phyloP scores from a whole-genome alignment of 2,329 filamentous ascomycete genomes.

The Ophiostoma populinum region DNA sequence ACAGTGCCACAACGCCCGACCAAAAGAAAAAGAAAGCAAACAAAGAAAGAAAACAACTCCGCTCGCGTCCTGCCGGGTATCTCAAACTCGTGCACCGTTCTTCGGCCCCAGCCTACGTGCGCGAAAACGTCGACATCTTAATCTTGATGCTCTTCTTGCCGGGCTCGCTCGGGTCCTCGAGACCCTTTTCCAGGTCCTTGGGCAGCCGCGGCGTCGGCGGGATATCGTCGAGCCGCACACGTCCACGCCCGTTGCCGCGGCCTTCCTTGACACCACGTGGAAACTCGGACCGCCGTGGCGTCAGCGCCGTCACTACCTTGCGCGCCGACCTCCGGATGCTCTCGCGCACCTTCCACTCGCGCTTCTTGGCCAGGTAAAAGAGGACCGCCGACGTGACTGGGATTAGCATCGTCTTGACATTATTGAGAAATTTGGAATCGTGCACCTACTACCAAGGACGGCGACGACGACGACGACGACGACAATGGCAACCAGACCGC shows the following conservation, averaged over 20 bases:
- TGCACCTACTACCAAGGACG: slow-evolving; percentile 45
- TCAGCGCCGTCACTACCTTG: slow-evolving; percentile 42
- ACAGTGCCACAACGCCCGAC: no score
- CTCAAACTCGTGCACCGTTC: no score
- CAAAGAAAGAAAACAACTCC: background rate
- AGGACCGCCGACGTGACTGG: slow-evolving; percentile 47
- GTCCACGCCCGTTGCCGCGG: slow-evolving; percentile 20
- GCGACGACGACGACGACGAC: slow-evolving; percentile 50
- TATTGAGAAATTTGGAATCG: background rate
- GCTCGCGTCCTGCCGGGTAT: no score
- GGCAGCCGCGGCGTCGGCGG: slow-evolving; percentile 40
- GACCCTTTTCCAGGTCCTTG: slow-evolving; percentile 43
- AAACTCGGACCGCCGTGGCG: slow-evolving; percentile 44
- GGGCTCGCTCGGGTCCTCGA: slow-evolving; percentile 19
- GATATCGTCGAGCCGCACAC: slow-evolving; percentile 35
- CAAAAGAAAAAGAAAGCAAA: background rate
- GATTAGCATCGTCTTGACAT: no score
- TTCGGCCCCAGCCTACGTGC: slow-evolving; percentile 2
- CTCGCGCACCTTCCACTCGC: slow-evolving; percentile 64
- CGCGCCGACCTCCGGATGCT: slow-evolving; percentile 51
- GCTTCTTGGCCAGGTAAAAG: slow-evolving; percentile 69
- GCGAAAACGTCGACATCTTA: slow-evolving; percentile 13
- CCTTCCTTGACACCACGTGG: slow-evolving; percentile 37
- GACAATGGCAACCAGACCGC: slow-evolving; percentile 57
- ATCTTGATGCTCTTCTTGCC: slow-evolving; percentile 5